Evolutionary conservation across 2,329 filamentous ascomycete genomes (phyloP), one percentile per base, ranked within the genome.

Genomic region (Talaromyces verruculosus): DNA sequence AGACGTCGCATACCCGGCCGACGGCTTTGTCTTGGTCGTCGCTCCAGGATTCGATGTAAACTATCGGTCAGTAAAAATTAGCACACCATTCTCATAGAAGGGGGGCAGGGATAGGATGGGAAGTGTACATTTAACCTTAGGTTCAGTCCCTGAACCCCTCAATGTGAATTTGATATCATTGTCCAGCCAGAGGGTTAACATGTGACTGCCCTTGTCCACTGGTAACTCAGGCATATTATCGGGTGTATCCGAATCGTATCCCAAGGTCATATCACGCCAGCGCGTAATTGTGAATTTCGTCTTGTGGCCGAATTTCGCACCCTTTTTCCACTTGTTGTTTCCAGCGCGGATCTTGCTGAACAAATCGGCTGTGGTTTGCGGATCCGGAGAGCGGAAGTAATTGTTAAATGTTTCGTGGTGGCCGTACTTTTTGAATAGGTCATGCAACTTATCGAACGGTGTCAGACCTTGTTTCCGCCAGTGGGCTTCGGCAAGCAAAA

Each of bases 391-490:
- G 33, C 85, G 80, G 70, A 89, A 83, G 69, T 89, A 89, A 6
- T 85, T 87, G 71, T 89, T 89, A 13, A 85, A 82, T 45, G 86
- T 87, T 69, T 87, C 86, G 69, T 88, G 87, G 75, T 84, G 85
- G 13, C 87, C 87, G 67, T 86, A 86, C 47, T 80, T 79, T 61
- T 81, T 60, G 70, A 88, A 89, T 2, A 89, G 76, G 65, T 83
- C 72, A 68, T 86, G 84, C 1, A 89, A 79, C 71, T 87, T 88
- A 37, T 77, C 75, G 68, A 81, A 85, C 0, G 86, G 85, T 0
- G 85, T 87, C n/a, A 87, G 73, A 2, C 83, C 83, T 68, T 86
- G 78, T 2, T 74, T 72, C 22, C 74, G 77, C 72, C 86, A 88
- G 64, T 81, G 76, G 19, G 81, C 80, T 65, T 82, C 80, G 0